Conservation (phyloP, 164 flowering plant species). For the Paratinospora sagittata region DNA sequence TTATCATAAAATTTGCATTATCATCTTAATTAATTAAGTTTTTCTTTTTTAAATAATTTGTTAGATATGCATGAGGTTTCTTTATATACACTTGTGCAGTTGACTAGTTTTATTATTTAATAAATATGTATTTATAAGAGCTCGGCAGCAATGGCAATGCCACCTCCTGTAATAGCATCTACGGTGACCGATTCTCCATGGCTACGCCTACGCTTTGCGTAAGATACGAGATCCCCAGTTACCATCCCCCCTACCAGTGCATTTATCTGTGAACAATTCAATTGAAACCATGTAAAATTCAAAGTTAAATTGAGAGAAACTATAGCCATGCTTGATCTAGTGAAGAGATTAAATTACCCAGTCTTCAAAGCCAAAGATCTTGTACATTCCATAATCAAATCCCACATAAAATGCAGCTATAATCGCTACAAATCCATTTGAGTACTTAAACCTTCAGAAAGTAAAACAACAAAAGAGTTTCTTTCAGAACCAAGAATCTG, state of each 20-base stretch:
- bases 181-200: constrained; percentile 25
- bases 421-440: constrained; percentile 38
- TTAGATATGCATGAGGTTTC: no score
- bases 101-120: no score
- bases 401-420: constrained; percentile 76
- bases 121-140: no score
- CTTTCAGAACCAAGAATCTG: background rate
- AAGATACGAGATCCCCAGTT: constrained; percentile 52
- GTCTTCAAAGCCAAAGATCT: constrained; percentile 59
- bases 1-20: no score
- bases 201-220: constrained; percentile 23
- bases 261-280: constrained; percentile 41
- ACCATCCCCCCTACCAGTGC: constrained; percentile 59
- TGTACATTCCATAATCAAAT: constrained; percentile 61
- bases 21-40: no score
- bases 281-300: background rate
- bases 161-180: constrained; percentile 63
- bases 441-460: background rate
- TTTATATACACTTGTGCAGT: no score
- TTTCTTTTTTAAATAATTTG: no score
- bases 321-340: background rate
- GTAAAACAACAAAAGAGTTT: no score
- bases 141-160: constrained; percentile 64
- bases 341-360: constrained; percentile 47
- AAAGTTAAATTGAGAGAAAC: background rate